Conservation (phyloP, 805 yeast genomes). For the Metschnikowia picachoensis region DNA sequence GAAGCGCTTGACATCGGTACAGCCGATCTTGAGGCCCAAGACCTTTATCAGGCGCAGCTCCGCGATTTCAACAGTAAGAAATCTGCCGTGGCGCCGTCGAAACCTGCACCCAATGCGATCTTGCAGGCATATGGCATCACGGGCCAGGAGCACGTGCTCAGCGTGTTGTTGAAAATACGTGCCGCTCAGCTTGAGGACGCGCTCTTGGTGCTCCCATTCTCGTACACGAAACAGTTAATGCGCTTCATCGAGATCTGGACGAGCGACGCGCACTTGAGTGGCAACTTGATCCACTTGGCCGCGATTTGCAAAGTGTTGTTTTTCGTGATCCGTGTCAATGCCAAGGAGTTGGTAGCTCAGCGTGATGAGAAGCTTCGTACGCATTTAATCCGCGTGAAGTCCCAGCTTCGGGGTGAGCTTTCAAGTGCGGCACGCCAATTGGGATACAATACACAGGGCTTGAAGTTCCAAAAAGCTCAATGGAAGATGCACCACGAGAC, state of each 20-base stretch:
- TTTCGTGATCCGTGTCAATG: slow-evolving; percentile 68
- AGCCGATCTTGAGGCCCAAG: slow-evolving; percentile 59
- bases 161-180: slow-evolving; percentile 63
- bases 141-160: slow-evolving; percentile 78
- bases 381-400: slow-evolving; percentile 61
- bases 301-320: slow-evolving; percentile 71
- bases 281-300: slow-evolving; percentile 51
- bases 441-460: slow-evolving; percentile 83
- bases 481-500: slow-evolving; percentile 76
- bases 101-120: slow-evolving; percentile 68
- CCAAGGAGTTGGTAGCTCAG: slow-evolving; percentile 73
- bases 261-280: slow-evolving; percentile 32
- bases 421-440: slow-evolving; percentile 51
- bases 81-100: slow-evolving; percentile 45
- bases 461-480: slow-evolving; percentile 66
- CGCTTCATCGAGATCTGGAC: slow-evolving; percentile 77
- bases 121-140: slow-evolving; percentile 64
- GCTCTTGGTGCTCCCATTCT: slow-evolving; percentile 82
- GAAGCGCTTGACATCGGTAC: slow-evolving; percentile 86
- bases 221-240: slow-evolving; percentile 68
- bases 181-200: slow-evolving; percentile 93
- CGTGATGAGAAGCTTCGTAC: slow-evolving; percentile 59
- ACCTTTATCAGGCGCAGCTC: slow-evolving; percentile 45
- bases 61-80: slow-evolving; percentile 37
- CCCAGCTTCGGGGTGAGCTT: slow-evolving; percentile 56